Conservation (phyloP, 805 yeast species). For the Candida xiaguanensis region DNA sequence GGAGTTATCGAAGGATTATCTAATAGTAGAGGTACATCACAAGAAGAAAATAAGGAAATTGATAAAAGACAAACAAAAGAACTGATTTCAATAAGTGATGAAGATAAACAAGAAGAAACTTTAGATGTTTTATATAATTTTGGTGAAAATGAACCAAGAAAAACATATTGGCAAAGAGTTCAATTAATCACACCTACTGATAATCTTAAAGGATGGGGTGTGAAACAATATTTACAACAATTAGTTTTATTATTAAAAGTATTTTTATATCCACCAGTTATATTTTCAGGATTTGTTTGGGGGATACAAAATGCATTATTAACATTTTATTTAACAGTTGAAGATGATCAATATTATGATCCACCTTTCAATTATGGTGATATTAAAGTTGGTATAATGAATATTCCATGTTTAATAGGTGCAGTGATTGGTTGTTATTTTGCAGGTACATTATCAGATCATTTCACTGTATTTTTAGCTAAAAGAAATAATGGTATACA, state of each 20-base stretch:
- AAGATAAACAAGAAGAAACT: neutral
- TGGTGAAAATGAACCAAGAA: conserved; percentile 25
- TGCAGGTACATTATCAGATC: conserved; percentile 33
- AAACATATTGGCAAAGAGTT: conserved; percentile 26
- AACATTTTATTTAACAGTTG: conserved; percentile 37
- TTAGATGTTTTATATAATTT: neutral
- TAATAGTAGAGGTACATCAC: neutral
- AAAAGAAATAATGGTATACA: conserved; percentile 32
- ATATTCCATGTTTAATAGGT: conserved; percentile 37
- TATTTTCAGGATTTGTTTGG: conserved; percentile 37
- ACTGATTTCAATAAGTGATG: neutral
- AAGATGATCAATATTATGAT: conserved; percentile 32
- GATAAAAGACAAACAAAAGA: conserved; percentile 1
- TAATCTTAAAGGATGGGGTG: conserved; percentile 33
- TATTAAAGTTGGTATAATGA: conserved; percentile 37
- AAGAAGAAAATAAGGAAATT: neutral
- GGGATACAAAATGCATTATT: conserved; percentile 37
- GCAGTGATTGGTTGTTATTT: conserved; percentile 36
- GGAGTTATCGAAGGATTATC: conserved; percentile 9
- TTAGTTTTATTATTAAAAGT: conserved; percentile 30
- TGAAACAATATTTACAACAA: conserved; percentile 39
- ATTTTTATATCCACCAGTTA: conserved; percentile 33
- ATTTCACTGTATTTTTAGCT: conserved; percentile 35
- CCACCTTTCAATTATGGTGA: conserved; percentile 32
- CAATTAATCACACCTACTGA: conserved; percentile 33